These are phyloP conservation scores for Eimeria sp. DNA, from an alignment of 169 alveolate genomes.

Conservation along the genomic window DNA sequence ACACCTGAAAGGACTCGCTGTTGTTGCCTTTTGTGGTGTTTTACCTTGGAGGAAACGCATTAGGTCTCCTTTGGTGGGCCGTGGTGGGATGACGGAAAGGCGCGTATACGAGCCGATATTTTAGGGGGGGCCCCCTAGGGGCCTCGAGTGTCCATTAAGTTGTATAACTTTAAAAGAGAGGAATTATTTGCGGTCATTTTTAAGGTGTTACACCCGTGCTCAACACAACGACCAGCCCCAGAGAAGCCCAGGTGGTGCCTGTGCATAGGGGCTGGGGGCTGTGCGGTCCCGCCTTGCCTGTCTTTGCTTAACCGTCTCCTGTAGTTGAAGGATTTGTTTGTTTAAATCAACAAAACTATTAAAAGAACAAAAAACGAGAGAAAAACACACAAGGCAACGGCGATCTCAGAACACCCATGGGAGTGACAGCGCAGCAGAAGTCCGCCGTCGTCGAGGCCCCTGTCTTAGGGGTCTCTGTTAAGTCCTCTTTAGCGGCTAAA, in stretches of 20 bases:
- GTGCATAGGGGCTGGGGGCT: slow-evolving; percentile 28
- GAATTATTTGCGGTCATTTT: background rate
- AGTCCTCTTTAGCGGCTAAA: background rate
- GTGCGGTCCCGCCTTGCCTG: background rate
- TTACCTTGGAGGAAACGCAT: too few species aligned
- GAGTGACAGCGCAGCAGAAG: background rate
- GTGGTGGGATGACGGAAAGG: background rate
- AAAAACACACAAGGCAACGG: background rate
- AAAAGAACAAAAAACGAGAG: background rate
- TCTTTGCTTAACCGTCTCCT: background rate
- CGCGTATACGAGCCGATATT: background rate
- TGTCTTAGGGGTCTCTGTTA: background rate
- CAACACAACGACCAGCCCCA: slow-evolving; percentile 66
- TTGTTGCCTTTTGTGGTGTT: too few species aligned
- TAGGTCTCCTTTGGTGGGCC: background rate
- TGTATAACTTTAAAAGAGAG: background rate
- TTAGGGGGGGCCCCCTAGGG: slow-evolving; percentile 29
- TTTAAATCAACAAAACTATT: background rate
- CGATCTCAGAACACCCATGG: background rate
- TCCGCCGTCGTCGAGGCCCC: background rate
- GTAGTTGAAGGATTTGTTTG: background rate
- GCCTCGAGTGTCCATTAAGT: background rate
- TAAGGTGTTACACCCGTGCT: background rate
- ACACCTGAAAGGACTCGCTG: too few species aligned
- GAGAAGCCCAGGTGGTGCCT: slow-evolving; percentile 17